These are phyloP conservation scores for Hypholoma fasciculare DNA, from an alignment of 768 basidiomycete genomes.

Conservation along the genomic window DNA sequence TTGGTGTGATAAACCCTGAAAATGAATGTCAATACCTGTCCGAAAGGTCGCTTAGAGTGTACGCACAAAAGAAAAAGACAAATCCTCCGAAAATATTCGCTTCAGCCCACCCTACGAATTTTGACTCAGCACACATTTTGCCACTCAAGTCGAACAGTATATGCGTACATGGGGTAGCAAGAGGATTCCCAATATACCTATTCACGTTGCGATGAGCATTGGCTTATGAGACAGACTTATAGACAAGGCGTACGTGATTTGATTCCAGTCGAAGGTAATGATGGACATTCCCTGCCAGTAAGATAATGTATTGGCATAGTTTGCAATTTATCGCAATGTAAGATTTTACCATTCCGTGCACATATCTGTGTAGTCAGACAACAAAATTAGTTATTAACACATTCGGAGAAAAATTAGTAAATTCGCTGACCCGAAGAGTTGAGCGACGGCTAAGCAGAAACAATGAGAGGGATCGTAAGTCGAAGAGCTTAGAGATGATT, in stretches of 20 bases:
- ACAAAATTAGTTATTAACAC: neutral
- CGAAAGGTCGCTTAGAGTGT: neutral
- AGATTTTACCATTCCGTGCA: conserved; percentile 47
- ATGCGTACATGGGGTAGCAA: conserved; percentile 41
- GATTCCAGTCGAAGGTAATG: conserved; percentile 55
- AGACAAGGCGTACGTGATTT: conserved; percentile 49
- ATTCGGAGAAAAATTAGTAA: conserved; percentile 1
- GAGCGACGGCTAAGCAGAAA: conserved; percentile 36
- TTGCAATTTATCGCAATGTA: conserved; percentile 30
- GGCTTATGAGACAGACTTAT: neutral
- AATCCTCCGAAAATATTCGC: conserved; percentile 65
- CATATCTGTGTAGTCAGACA: conserved; percentile 22
- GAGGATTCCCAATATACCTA: conserved; percentile 52
- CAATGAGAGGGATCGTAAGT: neutral
- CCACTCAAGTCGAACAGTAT: neutral
- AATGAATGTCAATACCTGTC: neutral
- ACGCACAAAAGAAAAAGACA: conserved; percentile 61
- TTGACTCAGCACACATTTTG: neutral
- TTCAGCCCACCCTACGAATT: conserved; percentile 59
- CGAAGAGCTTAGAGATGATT: neutral
- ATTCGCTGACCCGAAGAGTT: conserved; percentile 41
- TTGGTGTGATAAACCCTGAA: conserved; percentile 54
- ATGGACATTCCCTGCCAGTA: conserved; percentile 47
- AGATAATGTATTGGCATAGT: conserved; percentile 30
- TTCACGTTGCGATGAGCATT: neutral